Evolutionary conservation across 1,284 basidiomycete species (phyloP).

Genomic region (Rhodotorula sp.): DNA sequence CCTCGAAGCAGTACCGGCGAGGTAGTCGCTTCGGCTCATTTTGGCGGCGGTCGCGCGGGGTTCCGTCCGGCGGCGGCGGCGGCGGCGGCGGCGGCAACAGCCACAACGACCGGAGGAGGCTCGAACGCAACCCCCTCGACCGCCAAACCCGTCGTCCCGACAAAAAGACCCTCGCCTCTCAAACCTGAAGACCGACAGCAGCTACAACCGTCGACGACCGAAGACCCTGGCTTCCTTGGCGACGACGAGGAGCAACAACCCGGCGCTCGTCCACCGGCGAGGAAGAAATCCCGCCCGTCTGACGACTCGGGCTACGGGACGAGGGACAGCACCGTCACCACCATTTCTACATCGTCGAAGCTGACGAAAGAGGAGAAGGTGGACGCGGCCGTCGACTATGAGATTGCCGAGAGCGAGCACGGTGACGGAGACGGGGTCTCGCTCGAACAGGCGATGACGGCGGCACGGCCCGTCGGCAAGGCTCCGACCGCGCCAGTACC

Average conservation of each 20-base stretch:
- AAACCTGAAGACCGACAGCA: background rate
- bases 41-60: too few species aligned
- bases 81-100: too few species aligned
- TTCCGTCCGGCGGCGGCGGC: too few species aligned
- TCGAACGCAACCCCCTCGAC: background rate
- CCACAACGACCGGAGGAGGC: too few species aligned
- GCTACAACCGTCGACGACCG: background rate
- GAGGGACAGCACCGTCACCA: background rate
- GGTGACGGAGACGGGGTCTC: slow-evolving; percentile 3
- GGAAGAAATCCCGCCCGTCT: slow-evolving; percentile 3
- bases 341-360: background rate
- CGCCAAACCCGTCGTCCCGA: background rate
- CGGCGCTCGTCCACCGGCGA: background rate
- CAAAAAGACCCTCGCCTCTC: slow-evolving; percentile 14
- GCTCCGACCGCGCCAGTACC: background rate
- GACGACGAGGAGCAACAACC: background rate
- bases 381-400: background rate
- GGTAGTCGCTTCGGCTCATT: too few species aligned
- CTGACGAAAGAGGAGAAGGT: background rate
- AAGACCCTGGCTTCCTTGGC: background rate
- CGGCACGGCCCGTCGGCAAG: too few species aligned
- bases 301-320: slow-evolving; percentile 8
- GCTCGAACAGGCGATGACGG: background rate
- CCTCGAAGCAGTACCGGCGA: too few species aligned
- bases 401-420: slow-evolving; percentile 27